Evolutionary conservation across 2,329 filamentous ascomycete species (phyloP), one percentile per base, ranked within the genome.

Genomic region (Massarina eburnea): DNA sequence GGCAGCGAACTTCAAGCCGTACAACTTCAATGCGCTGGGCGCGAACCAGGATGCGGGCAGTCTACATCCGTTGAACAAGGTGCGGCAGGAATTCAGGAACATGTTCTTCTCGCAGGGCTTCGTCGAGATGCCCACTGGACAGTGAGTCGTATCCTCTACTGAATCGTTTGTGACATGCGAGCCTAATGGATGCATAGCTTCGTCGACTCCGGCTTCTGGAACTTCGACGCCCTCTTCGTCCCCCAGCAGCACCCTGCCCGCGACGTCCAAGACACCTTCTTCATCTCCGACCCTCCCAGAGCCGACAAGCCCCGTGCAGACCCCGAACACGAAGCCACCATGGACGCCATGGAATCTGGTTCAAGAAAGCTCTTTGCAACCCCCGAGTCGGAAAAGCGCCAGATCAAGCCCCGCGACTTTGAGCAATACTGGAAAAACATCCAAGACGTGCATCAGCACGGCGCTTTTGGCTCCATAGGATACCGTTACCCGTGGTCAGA

Each of bases 21-120:
- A 89, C 71, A 89, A 89, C 70, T 89, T 89, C 75, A 95, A 84
- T 43, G 81, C 84, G 22, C 77, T 82, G 53, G 84, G 84, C 80
- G 65, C 86, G 80, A 66, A 84, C 34, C 85, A 66, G 76, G 68
- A 74, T 45, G 67, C 73, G 15, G 75, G 75, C 46, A 72, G 74
- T 29, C 55, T 79, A 52, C 76, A 79, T 61, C 76, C 76, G 4
- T 54, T 99, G 58, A 96, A 91, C 76, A 97, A 97, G 78, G 92
- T 97, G 61, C 87, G 94, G 59, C 83, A 89, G 62, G 94, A 97
- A 74, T 96, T 99, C 81, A 81, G 94, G 47, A 88, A 94, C 67
- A 96, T 99, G 68, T 99, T 99, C 84, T 97, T 99, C 75, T 91
- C 96, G 70, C 95, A 96, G 85, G 94, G 92, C 42, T 99, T 97